phyloP scores from a whole-genome alignment of 2,329 filamentous ascomycete species.

The Diaporthe australafricana region DNA sequence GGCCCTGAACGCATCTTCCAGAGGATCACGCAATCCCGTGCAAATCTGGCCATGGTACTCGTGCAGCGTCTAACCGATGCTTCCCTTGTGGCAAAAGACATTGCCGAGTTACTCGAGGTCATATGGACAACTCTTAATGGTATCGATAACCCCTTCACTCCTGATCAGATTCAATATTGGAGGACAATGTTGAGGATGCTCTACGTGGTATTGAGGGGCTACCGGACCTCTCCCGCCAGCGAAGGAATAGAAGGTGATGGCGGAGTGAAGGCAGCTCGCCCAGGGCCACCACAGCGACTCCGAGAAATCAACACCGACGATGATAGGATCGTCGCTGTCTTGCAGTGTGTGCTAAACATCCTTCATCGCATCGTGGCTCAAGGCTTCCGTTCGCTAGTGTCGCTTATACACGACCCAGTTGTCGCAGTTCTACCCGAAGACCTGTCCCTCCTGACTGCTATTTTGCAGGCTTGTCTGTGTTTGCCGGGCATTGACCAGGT shows the following conservation, averaged over 20 bases:
- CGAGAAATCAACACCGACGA: slow-evolving; percentile 48
- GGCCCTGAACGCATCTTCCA: slow-evolving; percentile 86
- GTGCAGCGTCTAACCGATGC: slow-evolving; percentile 81
- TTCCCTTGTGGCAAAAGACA: slow-evolving; percentile 60
- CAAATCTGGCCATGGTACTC: slow-evolving; percentile 84
- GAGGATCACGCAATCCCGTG: slow-evolving; percentile 79
- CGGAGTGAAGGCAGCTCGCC: background rate
- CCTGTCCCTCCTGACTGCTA: slow-evolving; percentile 86
- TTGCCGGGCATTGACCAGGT: slow-evolving; percentile 81
- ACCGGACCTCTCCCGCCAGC: slow-evolving; percentile 55
- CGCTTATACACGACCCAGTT: slow-evolving; percentile 82
- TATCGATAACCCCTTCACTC: slow-evolving; percentile 65
- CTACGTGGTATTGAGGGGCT: slow-evolving; percentile 82
- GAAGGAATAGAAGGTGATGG: background rate
- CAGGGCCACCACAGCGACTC: slow-evolving; percentile 33
- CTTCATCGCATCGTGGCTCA: slow-evolving; percentile 82
- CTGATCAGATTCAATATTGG: slow-evolving; percentile 75
- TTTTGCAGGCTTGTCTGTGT: slow-evolving; percentile 85
- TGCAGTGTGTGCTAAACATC: slow-evolving; percentile 79
- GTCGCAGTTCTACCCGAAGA: slow-evolving; percentile 78
- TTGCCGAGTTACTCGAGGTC: slow-evolving; percentile 62
- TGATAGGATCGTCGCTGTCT: slow-evolving; percentile 56
- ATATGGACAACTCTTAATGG: slow-evolving; percentile 64
- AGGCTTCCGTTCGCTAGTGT: slow-evolving; percentile 85
- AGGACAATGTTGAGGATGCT: slow-evolving; percentile 86